Evolutionary conservation across 208 protist genomes (phyloP).

Genomic region (Naegleria gruberi): DNA sequence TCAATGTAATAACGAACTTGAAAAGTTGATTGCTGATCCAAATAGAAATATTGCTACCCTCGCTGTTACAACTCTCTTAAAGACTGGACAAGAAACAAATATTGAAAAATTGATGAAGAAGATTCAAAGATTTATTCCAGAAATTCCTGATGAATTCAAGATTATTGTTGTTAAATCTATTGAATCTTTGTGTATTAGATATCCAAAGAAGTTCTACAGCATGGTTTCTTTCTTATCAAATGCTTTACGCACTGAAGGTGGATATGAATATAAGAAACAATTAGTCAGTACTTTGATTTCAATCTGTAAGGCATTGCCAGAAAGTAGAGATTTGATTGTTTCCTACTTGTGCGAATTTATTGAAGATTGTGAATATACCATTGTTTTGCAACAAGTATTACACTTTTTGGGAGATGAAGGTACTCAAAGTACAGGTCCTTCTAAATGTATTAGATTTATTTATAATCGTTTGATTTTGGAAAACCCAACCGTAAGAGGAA

Average conservation of each 20-base stretch:
- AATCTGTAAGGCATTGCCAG: constrained; percentile 74
- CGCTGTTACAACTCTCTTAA: constrained; percentile 94
- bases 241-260: constrained; percentile 68
- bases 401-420: constrained; percentile 89
- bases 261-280: constrained; percentile 80
- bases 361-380: constrained; percentile 96
- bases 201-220: constrained; percentile 73
- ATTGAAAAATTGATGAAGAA: constrained; percentile 93
- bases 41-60: constrained; percentile 93
- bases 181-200: constrained; percentile 82
- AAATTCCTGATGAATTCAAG: constrained; percentile 94
- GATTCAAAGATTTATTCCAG: constrained; percentile 80
- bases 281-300: constrained; percentile 89
- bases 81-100: constrained; percentile 78
- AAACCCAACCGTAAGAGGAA: constrained; percentile 74
- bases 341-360: constrained; percentile 96
- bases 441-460: constrained; percentile 85
- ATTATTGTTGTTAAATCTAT: constrained; percentile 93
- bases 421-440: constrained; percentile 67
- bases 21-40: constrained; percentile 82
- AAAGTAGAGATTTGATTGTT: constrained; percentile 77
- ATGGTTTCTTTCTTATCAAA: constrained; percentile 80
- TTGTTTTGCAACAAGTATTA: constrained; percentile 85
- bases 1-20: constrained; percentile 87
- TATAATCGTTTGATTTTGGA: constrained; percentile 95